Conservation (phyloP, 208 protist species). For the Trypanosomatidae sp. region DNA sequence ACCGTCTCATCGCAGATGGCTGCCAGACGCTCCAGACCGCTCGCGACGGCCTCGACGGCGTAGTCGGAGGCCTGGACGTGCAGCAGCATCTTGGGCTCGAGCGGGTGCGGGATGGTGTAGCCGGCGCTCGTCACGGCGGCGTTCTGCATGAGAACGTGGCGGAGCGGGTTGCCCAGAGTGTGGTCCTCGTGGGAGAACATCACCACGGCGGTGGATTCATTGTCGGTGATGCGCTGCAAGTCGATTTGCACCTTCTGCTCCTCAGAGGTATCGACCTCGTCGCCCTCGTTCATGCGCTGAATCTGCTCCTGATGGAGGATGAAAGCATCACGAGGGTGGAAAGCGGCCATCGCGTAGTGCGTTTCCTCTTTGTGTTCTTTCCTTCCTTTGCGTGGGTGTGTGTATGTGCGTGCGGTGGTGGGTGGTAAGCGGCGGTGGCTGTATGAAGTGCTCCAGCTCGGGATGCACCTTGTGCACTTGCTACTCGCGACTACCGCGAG, state of each 20-base stretch:
- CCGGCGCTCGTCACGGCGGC: conserved; percentile 84
- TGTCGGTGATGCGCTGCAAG: conserved; percentile 76
- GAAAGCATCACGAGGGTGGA: conserved; percentile 85
- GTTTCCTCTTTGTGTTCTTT: too few species aligned
- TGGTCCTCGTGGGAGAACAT: conserved; percentile 92
- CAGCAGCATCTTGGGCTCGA: conserved; percentile 93
- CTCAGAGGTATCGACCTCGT: conserved; percentile 88
- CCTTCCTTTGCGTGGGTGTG: too few species aligned
- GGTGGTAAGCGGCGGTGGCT: too few species aligned
- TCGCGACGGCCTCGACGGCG: conserved; percentile 81
- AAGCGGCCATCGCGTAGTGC: conserved; percentile 56
- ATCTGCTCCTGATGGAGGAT: conserved; percentile 89
- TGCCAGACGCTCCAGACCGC: conserved; percentile 78
- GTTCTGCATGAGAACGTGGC: conserved; percentile 93
- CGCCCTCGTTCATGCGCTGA: conserved; percentile 86
- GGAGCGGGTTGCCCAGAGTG: conserved; percentile 91
- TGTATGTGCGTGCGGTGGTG: too few species aligned
- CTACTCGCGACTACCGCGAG: too few species aligned
- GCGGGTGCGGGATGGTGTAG: conserved; percentile 93
- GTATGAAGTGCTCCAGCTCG: too few species aligned
- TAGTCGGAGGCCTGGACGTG: conserved; percentile 89
- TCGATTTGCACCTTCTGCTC: conserved; percentile 90
- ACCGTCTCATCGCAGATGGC: conserved; percentile 79
- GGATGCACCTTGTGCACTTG: too few species aligned
- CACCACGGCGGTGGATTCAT: conserved; percentile 74